Conservation (phyloP, 2,329 filamentous ascomycete species). For the Cercospora sp. region DNA sequence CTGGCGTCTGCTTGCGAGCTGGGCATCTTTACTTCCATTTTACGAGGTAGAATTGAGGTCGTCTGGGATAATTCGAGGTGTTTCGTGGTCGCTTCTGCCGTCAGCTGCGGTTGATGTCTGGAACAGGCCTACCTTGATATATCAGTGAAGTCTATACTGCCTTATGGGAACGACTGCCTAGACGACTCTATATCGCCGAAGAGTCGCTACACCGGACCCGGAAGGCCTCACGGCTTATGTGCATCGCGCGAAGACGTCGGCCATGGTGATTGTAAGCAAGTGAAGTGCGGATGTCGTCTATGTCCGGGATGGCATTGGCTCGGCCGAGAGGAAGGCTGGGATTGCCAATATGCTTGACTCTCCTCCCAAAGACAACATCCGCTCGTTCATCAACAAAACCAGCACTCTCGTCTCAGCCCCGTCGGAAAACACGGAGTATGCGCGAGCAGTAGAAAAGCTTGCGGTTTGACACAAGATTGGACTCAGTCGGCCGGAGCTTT, state of each 20-base stretch:
- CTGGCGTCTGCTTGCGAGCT: conserved; percentile 3
- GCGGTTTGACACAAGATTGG: neutral
- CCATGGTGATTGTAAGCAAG: neutral
- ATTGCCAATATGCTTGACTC: neutral
- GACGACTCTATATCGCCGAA: neutral
- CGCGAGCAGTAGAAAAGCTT: neutral
- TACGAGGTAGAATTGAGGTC: neutral
- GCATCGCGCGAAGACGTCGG: neutral
- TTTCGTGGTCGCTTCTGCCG: neutral
- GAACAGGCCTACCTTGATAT: conserved; percentile 2
- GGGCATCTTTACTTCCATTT: neutral
- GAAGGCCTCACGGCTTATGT: neutral
- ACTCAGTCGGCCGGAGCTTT: neutral
- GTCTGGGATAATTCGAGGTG: neutral
- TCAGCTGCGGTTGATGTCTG: neutral
- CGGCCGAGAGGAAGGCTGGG: neutral
- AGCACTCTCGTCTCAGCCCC: neutral
- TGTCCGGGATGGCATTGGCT: neutral
- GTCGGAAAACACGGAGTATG: neutral
- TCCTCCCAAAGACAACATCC: neutral
- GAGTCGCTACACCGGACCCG: neutral
- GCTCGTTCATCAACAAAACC: neutral
- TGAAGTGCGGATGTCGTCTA: neutral
- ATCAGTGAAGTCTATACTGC: neutral
- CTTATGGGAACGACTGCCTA: neutral